Conservation (phyloP, 2,329 filamentous ascomycete genomes). For the Aspergillus aculeatinus region DNA sequence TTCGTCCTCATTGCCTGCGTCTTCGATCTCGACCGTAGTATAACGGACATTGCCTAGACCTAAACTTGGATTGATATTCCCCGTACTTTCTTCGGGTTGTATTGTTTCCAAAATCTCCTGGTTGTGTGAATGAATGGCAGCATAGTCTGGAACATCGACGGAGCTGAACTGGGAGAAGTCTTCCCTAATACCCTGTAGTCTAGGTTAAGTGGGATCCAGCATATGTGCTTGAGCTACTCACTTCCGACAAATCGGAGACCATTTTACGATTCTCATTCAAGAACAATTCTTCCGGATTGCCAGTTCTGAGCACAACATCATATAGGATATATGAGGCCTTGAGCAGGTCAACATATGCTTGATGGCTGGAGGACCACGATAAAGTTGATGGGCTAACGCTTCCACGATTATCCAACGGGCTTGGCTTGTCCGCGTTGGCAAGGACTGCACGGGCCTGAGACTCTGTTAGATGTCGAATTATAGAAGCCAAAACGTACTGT, state of each 20-base stretch:
- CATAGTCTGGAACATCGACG: constrained; percentile 27
- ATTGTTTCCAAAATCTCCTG: constrained; percentile 31
- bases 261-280: constrained; percentile 33
- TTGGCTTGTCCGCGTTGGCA: constrained; percentile 23
- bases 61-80: constrained; percentile 14
- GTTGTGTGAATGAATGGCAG: constrained; percentile 24
- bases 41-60: constrained; percentile 28
- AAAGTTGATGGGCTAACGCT: constrained; percentile 26
- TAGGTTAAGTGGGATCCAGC: background rate
- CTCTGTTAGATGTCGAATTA: background rate
- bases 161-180: constrained; percentile 28
- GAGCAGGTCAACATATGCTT: constrained; percentile 33
- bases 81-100: constrained; percentile 29
- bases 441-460: constrained; percentile 24
- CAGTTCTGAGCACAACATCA: constrained; percentile 30
- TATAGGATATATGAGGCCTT: constrained; percentile 35
- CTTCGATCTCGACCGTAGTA: constrained; percentile 32
- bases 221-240: constrained; percentile 1
- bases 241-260: constrained; percentile 32
- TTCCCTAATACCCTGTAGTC: constrained; percentile 26
- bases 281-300: constrained; percentile 20
- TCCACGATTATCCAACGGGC: constrained; percentile 19
- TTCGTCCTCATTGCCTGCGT: constrained; percentile 32
- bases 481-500: background rate
- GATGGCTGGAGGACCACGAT: constrained; percentile 23